phyloP scores from a whole-genome alignment of 371 early-diverging fungal genomes.

The Sporodiniella umbellata region DNA sequence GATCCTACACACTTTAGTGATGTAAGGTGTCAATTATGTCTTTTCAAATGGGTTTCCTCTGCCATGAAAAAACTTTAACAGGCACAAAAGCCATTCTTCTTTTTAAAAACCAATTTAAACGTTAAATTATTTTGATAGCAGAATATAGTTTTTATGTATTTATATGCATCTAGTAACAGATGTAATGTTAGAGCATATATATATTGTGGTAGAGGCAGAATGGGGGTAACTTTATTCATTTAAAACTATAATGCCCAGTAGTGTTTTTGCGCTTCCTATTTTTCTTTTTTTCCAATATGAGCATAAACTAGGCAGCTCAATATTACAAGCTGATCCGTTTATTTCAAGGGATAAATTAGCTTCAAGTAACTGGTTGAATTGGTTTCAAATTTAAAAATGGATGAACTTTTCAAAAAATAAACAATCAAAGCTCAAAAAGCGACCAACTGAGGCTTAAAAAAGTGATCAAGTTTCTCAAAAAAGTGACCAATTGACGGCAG shows the following conservation, averaged over 20 bases:
- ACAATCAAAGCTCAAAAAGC: neutral
- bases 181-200: constrained; percentile 12
- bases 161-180: constrained; percentile 13
- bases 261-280: constrained; percentile 13
- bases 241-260: constrained; percentile 7
- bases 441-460: neutral
- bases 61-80: constrained; percentile 1
- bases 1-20: constrained; percentile 5
- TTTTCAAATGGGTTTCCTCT: constrained; percentile 3
- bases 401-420: constrained; percentile 6
- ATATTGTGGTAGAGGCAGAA: constrained; percentile 15
- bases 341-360: too few relatives aligned
- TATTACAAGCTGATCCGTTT: too few relatives aligned
- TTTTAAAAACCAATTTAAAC: constrained; percentile 1
- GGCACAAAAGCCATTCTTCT: constrained; percentile 1
- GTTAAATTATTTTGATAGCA: constrained; percentile 3
- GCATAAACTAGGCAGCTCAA: constrained; percentile 8
- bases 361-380: too few relatives aligned
- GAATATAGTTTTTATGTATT: constrained; percentile 9
- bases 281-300: constrained; percentile 9
- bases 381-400: too few relatives aligned
- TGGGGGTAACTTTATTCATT: constrained; percentile 11
- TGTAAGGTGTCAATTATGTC: constrained; percentile 2
- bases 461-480: constrained; percentile 1
- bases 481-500: constrained; percentile 1